Conservation (phyloP, 208 protist species). For the Wallacemonas sp. region DNA sequence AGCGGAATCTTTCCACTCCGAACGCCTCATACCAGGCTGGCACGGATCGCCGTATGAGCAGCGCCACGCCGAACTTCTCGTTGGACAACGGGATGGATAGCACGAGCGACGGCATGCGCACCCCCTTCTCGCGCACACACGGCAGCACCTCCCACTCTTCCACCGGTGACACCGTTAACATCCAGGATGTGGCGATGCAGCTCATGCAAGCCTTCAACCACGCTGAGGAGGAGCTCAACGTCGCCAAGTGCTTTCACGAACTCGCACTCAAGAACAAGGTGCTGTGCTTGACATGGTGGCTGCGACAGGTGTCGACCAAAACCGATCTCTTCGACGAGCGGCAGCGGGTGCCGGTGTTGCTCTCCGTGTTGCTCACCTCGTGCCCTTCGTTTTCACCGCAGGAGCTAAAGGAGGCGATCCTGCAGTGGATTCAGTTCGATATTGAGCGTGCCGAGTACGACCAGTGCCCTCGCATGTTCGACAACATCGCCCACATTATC, state of each 20-base stretch:
- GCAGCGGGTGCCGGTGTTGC: slow-evolving; percentile 49
- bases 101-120: slow-evolving; percentile 8
- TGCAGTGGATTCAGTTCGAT: slow-evolving; percentile 87
- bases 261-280: slow-evolving; percentile 76
- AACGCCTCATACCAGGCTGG: background rate
- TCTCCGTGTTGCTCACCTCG: slow-evolving; percentile 53
- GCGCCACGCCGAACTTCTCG: slow-evolving; percentile 1
- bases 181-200: slow-evolving; percentile 60
- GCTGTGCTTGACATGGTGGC: slow-evolving; percentile 82
- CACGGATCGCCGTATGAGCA: background rate
- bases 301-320: slow-evolving; percentile 58
- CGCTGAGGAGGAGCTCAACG: slow-evolving; percentile 39
- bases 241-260: slow-evolving; percentile 42
- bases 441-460: slow-evolving; percentile 74
- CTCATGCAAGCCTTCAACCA: slow-evolving; percentile 71
- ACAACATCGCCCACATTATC: slow-evolving; percentile 82
- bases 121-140: slow-evolving; percentile 6
- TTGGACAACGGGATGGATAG: background rate
- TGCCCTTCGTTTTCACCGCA: slow-evolving; percentile 33
- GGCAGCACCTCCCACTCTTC: slow-evolving; percentile 9
- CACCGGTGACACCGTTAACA: slow-evolving; percentile 51
- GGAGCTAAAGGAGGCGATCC: slow-evolving; percentile 48
- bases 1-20: background rate
- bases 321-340: slow-evolving; percentile 65
- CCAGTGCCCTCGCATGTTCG: slow-evolving; percentile 79